Evolutionary conservation across 805 yeast genomes (phyloP), one percentile per base, ranked within the genome.

Genomic region (Kuraishia ogatae): DNA sequence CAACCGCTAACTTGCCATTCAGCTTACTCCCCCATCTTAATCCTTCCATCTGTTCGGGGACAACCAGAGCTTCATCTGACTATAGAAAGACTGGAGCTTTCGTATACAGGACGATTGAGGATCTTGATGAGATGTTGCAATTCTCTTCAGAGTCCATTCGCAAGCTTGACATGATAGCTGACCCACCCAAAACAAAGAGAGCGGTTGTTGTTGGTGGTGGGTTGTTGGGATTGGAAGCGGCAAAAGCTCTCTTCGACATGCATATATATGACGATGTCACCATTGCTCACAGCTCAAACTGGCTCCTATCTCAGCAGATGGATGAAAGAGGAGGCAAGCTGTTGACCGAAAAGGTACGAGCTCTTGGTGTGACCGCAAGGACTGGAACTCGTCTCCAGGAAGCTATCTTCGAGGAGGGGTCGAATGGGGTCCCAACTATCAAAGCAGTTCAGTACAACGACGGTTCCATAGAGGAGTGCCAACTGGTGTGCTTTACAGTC

Each of bases 361-460:
- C 74, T 60, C 70, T 81, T 51, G 84, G 84, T 35, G 73, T 80
- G 46, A 73, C 78, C 56, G 81, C 79, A 57, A 77, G 78, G 65
- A 70, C 78, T 51, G 81, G 77, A 58, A 76, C 81, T 29, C 74
- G 79, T 55, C 71, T 80, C 26, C 74, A 73, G 51, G 78, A 76
- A 55, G 77, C 80, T 61, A 66, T 76, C n/a, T 67, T 65, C 51
- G 69, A 66, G 29, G 57, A 57, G 13, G 58, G 59, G 11, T 56
- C 58, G 2, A 59, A 61, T 21, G 43, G 43, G n/a, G 13, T 35
- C 43, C 43, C 43, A 35, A 35, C 43, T 3, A 58, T 69, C 17
- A 51, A 51, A 15, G 62, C 61, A 17, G 67, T 71, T 39, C 59
- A 55, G 46, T 69, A 67, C 56, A 58, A 58, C 39, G 63, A 63